A percentile compares a stretch with the other conserved stretches of the same genome.
Evolutionary conservation across 805 yeast genomes (phyloP).

Genomic region (Saturnispora quitensis): DNA sequence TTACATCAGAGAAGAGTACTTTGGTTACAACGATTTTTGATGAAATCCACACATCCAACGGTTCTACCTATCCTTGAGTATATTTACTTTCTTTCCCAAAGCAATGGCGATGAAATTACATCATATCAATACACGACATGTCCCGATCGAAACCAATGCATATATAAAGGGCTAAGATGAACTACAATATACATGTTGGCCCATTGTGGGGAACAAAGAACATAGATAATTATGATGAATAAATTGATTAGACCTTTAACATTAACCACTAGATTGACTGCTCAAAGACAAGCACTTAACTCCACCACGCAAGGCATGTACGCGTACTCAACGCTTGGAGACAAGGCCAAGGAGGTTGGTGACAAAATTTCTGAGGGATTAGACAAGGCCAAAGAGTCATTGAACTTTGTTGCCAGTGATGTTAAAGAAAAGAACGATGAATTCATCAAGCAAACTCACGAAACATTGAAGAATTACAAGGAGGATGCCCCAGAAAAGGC

Average conservation of each 20-base stretch:
- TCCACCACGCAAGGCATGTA: background rate
- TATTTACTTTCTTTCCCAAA: background rate
- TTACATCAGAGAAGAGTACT: conserved; percentile 11
- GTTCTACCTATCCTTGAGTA: background rate
- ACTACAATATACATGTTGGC: background rate
- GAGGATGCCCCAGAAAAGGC: background rate
- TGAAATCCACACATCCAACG: background rate
- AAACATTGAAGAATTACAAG: background rate
- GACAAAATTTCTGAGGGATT: conserved; percentile 3
- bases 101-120: background rate
- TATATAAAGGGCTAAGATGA: background rate
- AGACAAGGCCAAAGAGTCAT: conserved; percentile 2
- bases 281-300: background rate
- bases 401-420: conserved; percentile 1
- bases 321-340: conserved; percentile 8
- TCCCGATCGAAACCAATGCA: background rate
- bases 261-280: background rate
- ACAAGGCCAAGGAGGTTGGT: conserved; percentile 7
- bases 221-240: background rate
- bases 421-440: conserved; percentile 1
- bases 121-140: background rate
- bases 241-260: background rate
- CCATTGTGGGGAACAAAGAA: background rate
- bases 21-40: conserved; percentile 3
- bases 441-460: background rate